Evolutionary conservation across 805 yeast genomes (phyloP).

Genomic region (Scheffersomyces amazonensis): DNA sequence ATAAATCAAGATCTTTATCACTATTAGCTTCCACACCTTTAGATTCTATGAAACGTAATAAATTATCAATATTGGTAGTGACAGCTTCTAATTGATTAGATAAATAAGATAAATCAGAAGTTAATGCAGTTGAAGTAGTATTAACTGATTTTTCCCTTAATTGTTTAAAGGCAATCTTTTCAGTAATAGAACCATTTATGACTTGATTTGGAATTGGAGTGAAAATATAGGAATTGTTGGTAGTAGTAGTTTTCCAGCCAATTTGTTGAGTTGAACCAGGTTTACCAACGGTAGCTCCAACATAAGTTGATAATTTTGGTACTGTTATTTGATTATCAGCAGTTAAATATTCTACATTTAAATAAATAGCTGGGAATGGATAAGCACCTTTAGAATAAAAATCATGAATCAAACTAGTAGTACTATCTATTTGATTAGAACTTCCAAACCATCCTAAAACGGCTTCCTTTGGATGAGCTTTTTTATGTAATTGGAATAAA

Average conservation of each 20-base stretch:
- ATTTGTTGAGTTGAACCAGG: conserved; percentile 13
- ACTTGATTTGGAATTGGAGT: conserved; percentile 72
- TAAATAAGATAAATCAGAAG: conserved; percentile 42
- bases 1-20: conserved; percentile 56
- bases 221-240: conserved; percentile 54
- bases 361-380: conserved; percentile 76
- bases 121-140: conserved; percentile 25
- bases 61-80: conserved; percentile 45
- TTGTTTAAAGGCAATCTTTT: conserved; percentile 53
- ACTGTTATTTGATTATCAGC: conserved; percentile 44
- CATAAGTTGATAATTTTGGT: conserved; percentile 64
- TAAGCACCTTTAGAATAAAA: conserved; percentile 70
- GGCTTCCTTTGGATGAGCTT: conserved; percentile 72
- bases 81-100: conserved; percentile 45
- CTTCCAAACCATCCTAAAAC: conserved; percentile 86
- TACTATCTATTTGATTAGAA: conserved; percentile 58
- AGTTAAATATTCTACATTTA: conserved; percentile 63
- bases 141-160: conserved; percentile 35
- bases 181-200: conserved; percentile 47
- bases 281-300: conserved; percentile 72
- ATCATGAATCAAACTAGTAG: conserved; percentile 77
- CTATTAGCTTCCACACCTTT: conserved; percentile 22
- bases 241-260: conserved; percentile 38
- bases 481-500: conserved; percentile 68
- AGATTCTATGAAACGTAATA: conserved; percentile 44